Conservation (phyloP, 495 filamentous ascomycete species). For the Gamarada debralockiae region DNA sequence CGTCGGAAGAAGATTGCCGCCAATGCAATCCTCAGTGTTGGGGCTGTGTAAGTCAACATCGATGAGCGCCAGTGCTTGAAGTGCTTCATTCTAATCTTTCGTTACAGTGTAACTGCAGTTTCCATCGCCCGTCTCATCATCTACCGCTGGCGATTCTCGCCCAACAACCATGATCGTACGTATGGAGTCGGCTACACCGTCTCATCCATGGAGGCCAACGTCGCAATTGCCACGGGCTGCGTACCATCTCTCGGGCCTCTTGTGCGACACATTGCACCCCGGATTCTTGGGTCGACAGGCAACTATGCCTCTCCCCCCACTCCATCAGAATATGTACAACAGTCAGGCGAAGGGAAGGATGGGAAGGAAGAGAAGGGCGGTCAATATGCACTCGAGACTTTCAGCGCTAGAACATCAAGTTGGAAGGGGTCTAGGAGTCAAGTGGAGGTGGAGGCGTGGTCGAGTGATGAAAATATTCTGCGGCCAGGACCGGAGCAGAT, state of each 20-base stretch:
- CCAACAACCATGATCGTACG: conserved; percentile 19
- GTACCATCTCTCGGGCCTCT: conserved; percentile 14
- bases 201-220: conserved; percentile 38
- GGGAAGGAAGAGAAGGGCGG: neutral
- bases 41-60: conserved; percentile 34
- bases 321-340: too few species aligned
- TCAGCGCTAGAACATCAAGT: neutral
- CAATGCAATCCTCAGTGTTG: conserved; percentile 36
- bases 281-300: neutral
- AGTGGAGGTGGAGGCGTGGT: neutral
- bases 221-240: conserved; percentile 36
- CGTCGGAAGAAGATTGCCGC: conserved; percentile 40
- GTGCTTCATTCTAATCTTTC: neutral
- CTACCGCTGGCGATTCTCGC: neutral
- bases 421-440: neutral
- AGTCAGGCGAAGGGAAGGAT: too few species aligned
- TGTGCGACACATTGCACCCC: neutral
- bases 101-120: conserved; percentile 35
- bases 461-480: neutral
- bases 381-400: neutral
- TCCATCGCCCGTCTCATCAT: neutral
- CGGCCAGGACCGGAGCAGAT: conserved; percentile 1
- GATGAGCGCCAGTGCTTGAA: too few species aligned
- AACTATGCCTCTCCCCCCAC: neutral
- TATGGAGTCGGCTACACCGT: conserved; percentile 33